Percentiles rank a stretch among this genome's conserved stretches.
Evolutionary conservation across 805 yeast genomes (phyloP).

Genomic region (Brettanomyces custersianus): DNA sequence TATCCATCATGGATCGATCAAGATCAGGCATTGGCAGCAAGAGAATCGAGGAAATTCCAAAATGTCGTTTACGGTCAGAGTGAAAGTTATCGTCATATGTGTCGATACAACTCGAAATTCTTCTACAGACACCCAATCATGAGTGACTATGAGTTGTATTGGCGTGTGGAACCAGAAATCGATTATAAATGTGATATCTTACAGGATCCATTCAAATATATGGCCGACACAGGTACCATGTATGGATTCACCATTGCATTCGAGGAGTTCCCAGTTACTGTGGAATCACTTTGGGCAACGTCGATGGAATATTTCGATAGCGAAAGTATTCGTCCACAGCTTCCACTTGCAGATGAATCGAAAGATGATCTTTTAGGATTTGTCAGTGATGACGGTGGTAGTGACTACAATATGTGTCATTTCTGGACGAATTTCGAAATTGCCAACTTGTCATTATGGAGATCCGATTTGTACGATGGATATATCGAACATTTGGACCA

Average conservation of each 20-base stretch:
- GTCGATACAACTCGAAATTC: constrained; percentile 40
- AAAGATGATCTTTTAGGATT: constrained; percentile 37
- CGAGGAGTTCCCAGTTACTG: constrained; percentile 41
- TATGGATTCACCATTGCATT: constrained; percentile 47
- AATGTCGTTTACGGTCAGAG: constrained; percentile 52
- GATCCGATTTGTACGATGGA: constrained; percentile 45
- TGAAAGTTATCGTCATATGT: constrained; percentile 70
- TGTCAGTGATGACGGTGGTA: constrained; percentile 56
- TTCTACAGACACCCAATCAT: constrained; percentile 46
- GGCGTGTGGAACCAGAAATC: constrained; percentile 54
- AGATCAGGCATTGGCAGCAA: constrained; percentile 27
- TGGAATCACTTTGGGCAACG: constrained; percentile 42
- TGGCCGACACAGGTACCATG: constrained; percentile 39
- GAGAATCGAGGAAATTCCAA: constrained; percentile 26
- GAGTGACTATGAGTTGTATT: constrained; percentile 46
- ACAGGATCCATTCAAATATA: constrained; percentile 45
- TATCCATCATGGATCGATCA: constrained; percentile 40
- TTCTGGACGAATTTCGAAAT: constrained; percentile 79
- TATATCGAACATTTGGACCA: constrained; percentile 57
- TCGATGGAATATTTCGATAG: constrained; percentile 33
- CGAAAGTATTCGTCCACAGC: constrained; percentile 10
- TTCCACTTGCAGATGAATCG: constrained; percentile 8
- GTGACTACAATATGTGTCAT: constrained; percentile 64
- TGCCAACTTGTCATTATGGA: constrained; percentile 58
- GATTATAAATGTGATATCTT: constrained; percentile 43